These are phyloP conservation scores for Nakazawaea siamensis DNA, from an alignment of 805 yeast genomes.

Conservation along the genomic window DNA sequence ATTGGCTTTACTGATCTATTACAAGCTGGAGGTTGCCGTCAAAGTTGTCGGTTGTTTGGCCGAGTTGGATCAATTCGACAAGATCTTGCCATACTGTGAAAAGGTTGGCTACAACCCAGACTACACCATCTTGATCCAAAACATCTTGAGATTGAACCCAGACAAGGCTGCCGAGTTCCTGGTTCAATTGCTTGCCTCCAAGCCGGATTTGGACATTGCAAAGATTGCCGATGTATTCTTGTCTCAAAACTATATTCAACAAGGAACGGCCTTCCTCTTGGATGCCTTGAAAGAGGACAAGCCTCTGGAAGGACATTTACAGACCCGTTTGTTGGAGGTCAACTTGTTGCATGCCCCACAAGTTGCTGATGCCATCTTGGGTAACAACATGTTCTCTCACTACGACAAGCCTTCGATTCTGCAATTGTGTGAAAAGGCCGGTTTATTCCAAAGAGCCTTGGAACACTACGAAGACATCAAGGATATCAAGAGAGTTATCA, in stretches of 20 bases:
- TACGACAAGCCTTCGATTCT: slow-evolving; percentile 94
- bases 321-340: slow-evolving; percentile 88
- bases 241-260: slow-evolving; percentile 90
- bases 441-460: slow-evolving; percentile 88
- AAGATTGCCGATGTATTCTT: slow-evolving; percentile 88
- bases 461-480: slow-evolving; percentile 92
- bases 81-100: slow-evolving; percentile 88
- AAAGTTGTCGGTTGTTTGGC: slow-evolving; percentile 91
- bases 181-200: slow-evolving; percentile 58
- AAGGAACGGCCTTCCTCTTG: slow-evolving; percentile 93
- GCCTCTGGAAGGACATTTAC: slow-evolving; percentile 93
- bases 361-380: slow-evolving; percentile 97
- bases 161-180: slow-evolving; percentile 98
- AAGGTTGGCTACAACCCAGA: slow-evolving; percentile 87
- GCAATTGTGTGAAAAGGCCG: slow-evolving; percentile 90
- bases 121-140: slow-evolving; percentile 81
- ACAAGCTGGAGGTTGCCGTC: slow-evolving; percentile 72
- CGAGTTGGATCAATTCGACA: slow-evolving; percentile 93
- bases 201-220: slow-evolving; percentile 72
- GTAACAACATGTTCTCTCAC: slow-evolving; percentile 91
- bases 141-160: slow-evolving; percentile 87
- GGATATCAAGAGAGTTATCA: slow-evolving; percentile 92
- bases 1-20: slow-evolving; percentile 84
- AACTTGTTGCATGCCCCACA: slow-evolving; percentile 95
- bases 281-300: slow-evolving; percentile 92